phyloP scores from a whole-genome alignment of 768 basidiomycete species.

The Amylocystis lapponica region DNA sequence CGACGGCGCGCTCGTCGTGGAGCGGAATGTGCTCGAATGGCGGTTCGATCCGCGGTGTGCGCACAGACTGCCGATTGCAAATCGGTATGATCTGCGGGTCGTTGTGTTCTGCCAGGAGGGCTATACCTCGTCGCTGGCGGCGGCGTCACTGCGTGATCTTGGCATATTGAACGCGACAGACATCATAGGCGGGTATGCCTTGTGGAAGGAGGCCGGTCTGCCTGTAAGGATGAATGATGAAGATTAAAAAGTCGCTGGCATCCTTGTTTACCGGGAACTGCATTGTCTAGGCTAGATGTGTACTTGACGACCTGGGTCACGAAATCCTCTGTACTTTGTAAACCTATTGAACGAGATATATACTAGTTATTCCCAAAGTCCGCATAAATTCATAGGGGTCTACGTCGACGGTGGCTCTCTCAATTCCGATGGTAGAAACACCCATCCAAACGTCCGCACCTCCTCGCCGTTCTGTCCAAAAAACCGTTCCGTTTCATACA shows the following conservation, averaged over 20 bases:
- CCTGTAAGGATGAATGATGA: no score
- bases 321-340: no score
- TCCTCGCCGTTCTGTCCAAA: conserved; percentile 53
- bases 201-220: conserved; percentile 64
- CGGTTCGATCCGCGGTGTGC: conserved; percentile 63
- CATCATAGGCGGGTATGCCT: conserved; percentile 66
- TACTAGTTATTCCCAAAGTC: no score
- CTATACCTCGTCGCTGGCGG: conserved; percentile 67
- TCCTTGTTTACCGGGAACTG: no score
- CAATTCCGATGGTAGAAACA: conserved; percentile 36
- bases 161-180: conserved; percentile 74
- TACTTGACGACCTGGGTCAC: no score
- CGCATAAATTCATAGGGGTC: no score
- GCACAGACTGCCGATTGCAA: conserved; percentile 56
- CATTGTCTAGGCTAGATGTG: no score
- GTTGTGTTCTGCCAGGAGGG: conserved; percentile 77
- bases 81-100: conserved; percentile 68
- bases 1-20: conserved; percentile 64
- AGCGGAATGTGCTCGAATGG: conserved; percentile 77
- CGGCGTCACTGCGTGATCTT: conserved; percentile 59
- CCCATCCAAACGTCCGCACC: conserved; percentile 58
- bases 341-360: no score
- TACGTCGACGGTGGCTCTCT: no score
- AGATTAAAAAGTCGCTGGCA: no score
- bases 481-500: conserved; percentile 57